phyloP scores from a whole-genome alignment of 2,329 filamentous ascomycete genomes.

The Pseudophaeomoniella oleicola region DNA sequence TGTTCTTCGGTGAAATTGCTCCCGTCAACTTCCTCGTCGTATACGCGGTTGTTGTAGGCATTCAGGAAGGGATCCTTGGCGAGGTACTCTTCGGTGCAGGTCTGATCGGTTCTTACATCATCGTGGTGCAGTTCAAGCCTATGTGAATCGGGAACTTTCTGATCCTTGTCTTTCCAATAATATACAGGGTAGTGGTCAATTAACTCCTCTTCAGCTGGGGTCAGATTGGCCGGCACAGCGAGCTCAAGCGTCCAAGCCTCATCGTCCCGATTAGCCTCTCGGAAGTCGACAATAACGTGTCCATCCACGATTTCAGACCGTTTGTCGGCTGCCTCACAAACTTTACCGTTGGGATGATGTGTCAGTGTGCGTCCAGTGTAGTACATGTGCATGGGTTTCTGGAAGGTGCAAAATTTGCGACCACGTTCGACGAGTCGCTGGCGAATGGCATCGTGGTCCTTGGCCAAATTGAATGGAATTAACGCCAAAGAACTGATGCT shows the following conservation, averaged over 20 bases:
- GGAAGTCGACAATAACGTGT: neutral
- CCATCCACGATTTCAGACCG: conserved; percentile 4
- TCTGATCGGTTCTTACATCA: conserved; percentile 4
- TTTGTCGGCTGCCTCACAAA: too few relatives aligned
- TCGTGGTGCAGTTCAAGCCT: conserved; percentile 3
- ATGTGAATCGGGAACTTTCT: conserved; percentile 1
- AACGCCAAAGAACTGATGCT: conserved; percentile 14
- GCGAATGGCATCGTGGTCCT: conserved; percentile 2
- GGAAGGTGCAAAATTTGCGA: too few relatives aligned
- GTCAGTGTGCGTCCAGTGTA: conserved; percentile 7
- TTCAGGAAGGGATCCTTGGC: conserved; percentile 4
- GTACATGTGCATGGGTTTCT: conserved; percentile 4
- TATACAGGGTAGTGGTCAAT: conserved; percentile 3
- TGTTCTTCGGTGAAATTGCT: conserved; percentile 5
- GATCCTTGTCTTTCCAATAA: conserved; percentile 3
- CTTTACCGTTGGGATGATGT: neutral
- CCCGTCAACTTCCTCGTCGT: conserved; percentile 3
- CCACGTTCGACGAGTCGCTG: conserved; percentile 3
- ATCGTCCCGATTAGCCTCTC: too few relatives aligned
- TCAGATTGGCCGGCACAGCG: too few relatives aligned
- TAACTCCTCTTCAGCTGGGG: conserved; percentile 2
- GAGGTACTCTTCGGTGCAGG: conserved; percentile 3
- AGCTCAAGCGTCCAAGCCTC: too few relatives aligned
- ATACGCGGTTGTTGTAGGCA: conserved; percentile 4
- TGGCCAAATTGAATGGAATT: conserved; percentile 9